These are phyloP conservation scores for Anaeramoeba flamelloides DNA, from an alignment of 78 protist genomes.

Conservation along the genomic window DNA sequence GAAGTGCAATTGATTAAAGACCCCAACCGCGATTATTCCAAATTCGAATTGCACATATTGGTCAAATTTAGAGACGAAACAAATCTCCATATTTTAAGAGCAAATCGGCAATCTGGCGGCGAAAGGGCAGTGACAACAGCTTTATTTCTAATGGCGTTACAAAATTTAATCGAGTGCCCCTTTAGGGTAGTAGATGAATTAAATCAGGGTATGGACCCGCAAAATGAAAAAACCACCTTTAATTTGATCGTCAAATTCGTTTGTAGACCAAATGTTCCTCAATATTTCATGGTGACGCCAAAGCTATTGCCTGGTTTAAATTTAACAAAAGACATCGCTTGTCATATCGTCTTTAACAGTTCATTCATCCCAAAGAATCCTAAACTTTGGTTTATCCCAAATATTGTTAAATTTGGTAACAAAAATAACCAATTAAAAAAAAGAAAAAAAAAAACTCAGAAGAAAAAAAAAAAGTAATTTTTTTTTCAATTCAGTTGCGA, in stretches of 20 bases:
- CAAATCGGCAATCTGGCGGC: not conserved
- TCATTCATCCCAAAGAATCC: too few relatives aligned
- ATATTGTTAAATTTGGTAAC: too few relatives aligned
- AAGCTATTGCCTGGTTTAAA: conserved; percentile 55
- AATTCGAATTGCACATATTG: not conserved
- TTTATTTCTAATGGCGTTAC: not conserved
- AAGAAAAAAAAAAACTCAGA: too few relatives aligned
- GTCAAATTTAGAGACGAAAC: not conserved
- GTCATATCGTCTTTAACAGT: conserved; percentile 58
- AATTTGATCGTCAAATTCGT: conserved; percentile 36
- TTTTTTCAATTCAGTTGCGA: too few relatives aligned
- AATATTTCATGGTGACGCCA: conserved; percentile 74
- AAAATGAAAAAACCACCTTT: conserved; percentile 59
- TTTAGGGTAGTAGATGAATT: not conserved
- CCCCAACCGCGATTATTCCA: not conserved
- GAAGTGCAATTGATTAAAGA: not conserved
- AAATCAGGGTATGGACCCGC: conserved; percentile 37
- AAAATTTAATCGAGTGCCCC: not conserved
- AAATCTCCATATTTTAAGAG: not conserved
- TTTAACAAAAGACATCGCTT: conserved; percentile 29
- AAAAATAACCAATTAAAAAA: too few relatives aligned
- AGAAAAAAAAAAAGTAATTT: too few relatives aligned
- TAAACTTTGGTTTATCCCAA: too few relatives aligned
- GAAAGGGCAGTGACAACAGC: not conserved
- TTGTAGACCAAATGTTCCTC: conserved; percentile 40